A percentile compares a stretch with the other conserved stretches of the same genome.
These are phyloP conservation scores for Stemphylium vesicarium DNA, from an alignment of 2,329 filamentous ascomycete species.

Conservation along the genomic window DNA sequence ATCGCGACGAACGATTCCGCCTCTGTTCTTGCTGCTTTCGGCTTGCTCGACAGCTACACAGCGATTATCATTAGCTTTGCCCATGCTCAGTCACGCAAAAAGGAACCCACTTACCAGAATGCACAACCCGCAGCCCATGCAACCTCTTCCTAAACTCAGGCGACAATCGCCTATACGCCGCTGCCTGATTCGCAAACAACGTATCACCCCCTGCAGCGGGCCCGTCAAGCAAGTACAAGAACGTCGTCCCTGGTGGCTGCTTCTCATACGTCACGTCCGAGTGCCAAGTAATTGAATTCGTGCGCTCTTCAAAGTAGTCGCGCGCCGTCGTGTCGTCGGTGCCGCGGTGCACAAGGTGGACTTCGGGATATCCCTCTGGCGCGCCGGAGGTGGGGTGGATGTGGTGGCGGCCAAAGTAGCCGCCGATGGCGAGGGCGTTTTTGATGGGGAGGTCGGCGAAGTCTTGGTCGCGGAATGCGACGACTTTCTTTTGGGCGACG, in stretches of 20 bases:
- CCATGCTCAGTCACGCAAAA: too few species aligned
- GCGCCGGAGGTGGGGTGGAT: constrained; percentile 81
- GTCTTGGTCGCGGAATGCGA: constrained; percentile 76
- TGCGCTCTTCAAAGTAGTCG: constrained; percentile 71
- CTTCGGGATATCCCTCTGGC: constrained; percentile 73
- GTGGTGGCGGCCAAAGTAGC: constrained; percentile 81
- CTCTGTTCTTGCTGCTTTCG: constrained; percentile 68
- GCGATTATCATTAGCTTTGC: too few species aligned
- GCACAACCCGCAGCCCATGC: constrained; percentile 79
- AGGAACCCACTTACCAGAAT: constrained; percentile 65
- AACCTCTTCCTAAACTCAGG: constrained; percentile 79
- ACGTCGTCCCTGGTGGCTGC: constrained; percentile 89
- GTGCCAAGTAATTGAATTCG: constrained; percentile 87
- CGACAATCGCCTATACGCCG: constrained; percentile 81
- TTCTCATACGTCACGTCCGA: constrained; percentile 86
- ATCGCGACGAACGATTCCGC: constrained; percentile 75
- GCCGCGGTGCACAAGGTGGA: constrained; percentile 80
- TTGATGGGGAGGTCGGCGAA: constrained; percentile 69
- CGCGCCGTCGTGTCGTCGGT: constrained; percentile 66
- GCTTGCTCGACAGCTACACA: constrained; percentile 69
- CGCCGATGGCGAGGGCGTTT: constrained; percentile 71
- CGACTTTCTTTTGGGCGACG: constrained; percentile 78
- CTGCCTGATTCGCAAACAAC: constrained; percentile 77
- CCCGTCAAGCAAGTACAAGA: constrained; percentile 85
- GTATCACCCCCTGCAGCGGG: constrained; percentile 84